Conservation (phyloP, 345 rosid species). For the Boechera stricta region DNA sequence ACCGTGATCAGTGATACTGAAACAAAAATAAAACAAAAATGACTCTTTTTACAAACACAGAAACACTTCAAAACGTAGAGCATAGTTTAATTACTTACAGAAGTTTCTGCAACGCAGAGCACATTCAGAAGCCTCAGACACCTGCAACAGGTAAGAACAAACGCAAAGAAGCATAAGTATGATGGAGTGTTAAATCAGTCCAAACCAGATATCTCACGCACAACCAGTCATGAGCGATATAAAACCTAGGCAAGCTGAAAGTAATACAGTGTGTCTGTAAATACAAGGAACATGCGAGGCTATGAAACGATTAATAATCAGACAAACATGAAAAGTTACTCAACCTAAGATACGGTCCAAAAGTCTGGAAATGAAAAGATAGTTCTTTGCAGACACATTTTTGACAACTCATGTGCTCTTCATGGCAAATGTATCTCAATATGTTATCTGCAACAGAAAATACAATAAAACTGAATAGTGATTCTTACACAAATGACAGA, state of each 20-base stretch:
- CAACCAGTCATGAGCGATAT: slow-evolving; percentile 10
- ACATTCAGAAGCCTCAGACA: slow-evolving; percentile 82
- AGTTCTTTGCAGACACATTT: slow-evolving; percentile 53
- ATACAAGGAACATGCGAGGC: not conserved
- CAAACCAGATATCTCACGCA: not conserved
- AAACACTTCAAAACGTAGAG: slow-evolving; percentile 18
- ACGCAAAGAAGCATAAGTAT: slow-evolving; percentile 21
- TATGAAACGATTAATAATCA: not conserved
- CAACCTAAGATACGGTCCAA: slow-evolving; percentile 65
- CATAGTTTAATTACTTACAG: slow-evolving; percentile 57
- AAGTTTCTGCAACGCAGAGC: slow-evolving; percentile 69
- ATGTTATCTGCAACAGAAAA: slow-evolving; percentile 53
- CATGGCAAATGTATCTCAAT: slow-evolving; percentile 60
- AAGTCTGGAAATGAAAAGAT: slow-evolving; percentile 67
- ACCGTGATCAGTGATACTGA: slow-evolving; percentile 4
- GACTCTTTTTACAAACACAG: not conserved
- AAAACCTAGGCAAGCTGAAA: slow-evolving; percentile 8
- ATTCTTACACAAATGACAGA: not conserved
- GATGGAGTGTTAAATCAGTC: slow-evolving; percentile 5
- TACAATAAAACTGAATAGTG: slow-evolving; percentile 23
- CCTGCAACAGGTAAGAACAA: slow-evolving; percentile 55
- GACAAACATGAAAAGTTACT: slow-evolving; percentile 18
- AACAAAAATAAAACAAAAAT: slow-evolving; percentile 6
- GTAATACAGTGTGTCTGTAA: not conserved
- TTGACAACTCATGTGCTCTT: slow-evolving; percentile 44